Evolutionary conservation across 768 basidiomycete genomes (phyloP).

Genomic region (Postia placenta): DNA sequence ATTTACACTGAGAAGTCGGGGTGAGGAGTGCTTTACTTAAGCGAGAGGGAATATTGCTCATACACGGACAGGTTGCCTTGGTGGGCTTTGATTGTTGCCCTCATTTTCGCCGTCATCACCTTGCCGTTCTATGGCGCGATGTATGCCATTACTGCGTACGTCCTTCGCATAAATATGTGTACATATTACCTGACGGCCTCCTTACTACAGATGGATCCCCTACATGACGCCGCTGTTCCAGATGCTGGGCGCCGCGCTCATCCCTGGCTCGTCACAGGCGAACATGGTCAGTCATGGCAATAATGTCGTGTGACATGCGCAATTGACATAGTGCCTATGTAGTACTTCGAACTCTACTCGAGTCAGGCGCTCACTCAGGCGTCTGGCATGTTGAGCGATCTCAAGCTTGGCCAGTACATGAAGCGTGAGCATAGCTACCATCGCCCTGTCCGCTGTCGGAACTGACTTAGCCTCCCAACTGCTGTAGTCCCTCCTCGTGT

Average conservation of each 20-base stretch:
- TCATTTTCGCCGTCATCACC: conserved; percentile 44
- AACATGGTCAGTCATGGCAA: conserved; percentile 32
- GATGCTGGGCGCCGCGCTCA: conserved; percentile 44
- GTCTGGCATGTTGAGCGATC: conserved; percentile 42
- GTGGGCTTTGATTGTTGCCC: conserved; percentile 40
- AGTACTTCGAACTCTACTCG: conserved; percentile 10
- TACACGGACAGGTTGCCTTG: conserved; percentile 40
- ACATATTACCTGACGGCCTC: background rate
- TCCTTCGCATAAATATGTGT: background rate
- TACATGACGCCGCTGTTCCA: conserved; percentile 25
- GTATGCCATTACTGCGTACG: conserved; percentile 2
- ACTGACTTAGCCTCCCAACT: too few species aligned
- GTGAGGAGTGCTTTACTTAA: background rate
- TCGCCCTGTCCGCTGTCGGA: background rate
- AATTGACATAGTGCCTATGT: background rate
- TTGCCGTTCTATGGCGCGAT: conserved; percentile 41
- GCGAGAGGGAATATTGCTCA: too few species aligned
- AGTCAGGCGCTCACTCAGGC: conserved; percentile 31
- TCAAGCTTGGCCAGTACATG: conserved; percentile 48
- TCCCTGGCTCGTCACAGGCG: conserved; percentile 42
- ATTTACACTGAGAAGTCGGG: conserved; percentile 1
- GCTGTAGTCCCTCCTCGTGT: background rate
- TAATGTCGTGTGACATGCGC: background rate
- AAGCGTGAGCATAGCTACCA: conserved; percentile 40
- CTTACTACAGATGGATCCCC: conserved; percentile 4